Base-by-base conservation (phyloP, 2,329 filamentous ascomycete genomes). In the Thyridium curvatum region DNA sequence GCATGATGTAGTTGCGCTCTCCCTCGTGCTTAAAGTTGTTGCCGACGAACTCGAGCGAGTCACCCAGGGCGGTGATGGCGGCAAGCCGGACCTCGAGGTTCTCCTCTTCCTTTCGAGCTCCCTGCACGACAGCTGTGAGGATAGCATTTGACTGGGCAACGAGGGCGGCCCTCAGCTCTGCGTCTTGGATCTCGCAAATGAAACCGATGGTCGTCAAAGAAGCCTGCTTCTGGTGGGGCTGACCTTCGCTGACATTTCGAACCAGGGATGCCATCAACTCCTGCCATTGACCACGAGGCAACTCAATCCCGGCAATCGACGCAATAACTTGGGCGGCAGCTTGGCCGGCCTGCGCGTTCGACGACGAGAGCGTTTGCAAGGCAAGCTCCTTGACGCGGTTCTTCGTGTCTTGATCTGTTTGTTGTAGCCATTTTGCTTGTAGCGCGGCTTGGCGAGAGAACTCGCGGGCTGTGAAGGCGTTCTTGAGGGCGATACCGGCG, bases 1-100 rank as follows among this genome's bases (percentile, higher is more conserved):
- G 93, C 93, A 98, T 98, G 59, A 98, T 98, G 72, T 97, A 98
- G 71, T 98, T 98, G 52, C 93, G 84, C 74, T 98, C 93, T 55
- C 91, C 93, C 66, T 98, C 93, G 56, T 97, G 93, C 67, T 96
- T 94, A 66, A 98, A 98, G 71, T 98, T 98, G 68, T 88, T 94
- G 49, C 89, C 81, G 42, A 98, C 91, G 57, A 98, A 98, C 65
- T 98, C 93, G 43, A 97, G 82, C 30, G 91, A 96, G 65, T 98
- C 93, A 53, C 90, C 87, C 33, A 98, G 82, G 34, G 93, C 93
- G 36, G 86, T 86, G 59, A 98, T 93, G 57, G 93, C 93, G 38
- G 93, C 88, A 51, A 89, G 77, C 49, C 93, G 87, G 44, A 98
- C 90, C 58, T 98, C 91, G 51, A 70, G 64, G 69, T 94, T 97